Evolutionary conservation across 2,329 filamentous ascomycete genomes (phyloP), one percentile per base, ranked within the genome.

Genomic region (Talaromyces funiculosus): DNA sequence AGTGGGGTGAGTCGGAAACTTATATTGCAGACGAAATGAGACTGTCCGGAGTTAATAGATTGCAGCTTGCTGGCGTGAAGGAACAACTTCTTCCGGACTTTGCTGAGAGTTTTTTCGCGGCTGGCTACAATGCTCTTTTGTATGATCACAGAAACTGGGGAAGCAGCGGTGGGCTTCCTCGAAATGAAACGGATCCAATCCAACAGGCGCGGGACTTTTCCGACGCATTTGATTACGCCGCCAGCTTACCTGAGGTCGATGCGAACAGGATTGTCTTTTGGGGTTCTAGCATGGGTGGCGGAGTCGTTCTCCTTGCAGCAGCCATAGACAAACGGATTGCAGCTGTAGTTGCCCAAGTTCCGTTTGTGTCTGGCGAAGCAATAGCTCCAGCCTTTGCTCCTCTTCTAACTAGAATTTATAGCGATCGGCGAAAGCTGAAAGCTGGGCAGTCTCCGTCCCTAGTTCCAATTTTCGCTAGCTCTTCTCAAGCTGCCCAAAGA

Each of bases 241-340:
- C 71, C 49, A 65, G 66, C 10, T 57, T 67, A 20, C 40, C 63
- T 8, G 66, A 73, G 31, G 69, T 77, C 2, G 66, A 74, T 64
- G 35, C 62, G 7, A 47, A 66, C 7, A 71, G 66, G 42, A 70
- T 77, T 53, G 73, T 68, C n/a, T 66, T 76, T n/a, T 77, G 73
- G 72, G 75, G 74, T n/a, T 67, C 63, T 51, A 69, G 69, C 16
- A 72, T 74, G 62, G 70, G 68, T 62, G 75, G 74, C 26, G 75
- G 75, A 20, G 71, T 78, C 66, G 72, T 74, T 12, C 61, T 78
- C 2, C 67, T 66, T 58, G 71, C 76, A 29, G 75, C 68, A 16
- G 75, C 77, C 26, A 66, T 69, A 5, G 76, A 79, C 62, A 69
- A 68, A 42, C 66, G 76, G 18, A 73, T 78, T 53, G 77, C 77